Conservation (phyloP, 176 grass and related monocot genomes). For the Rhynchospora pubera region DNA sequence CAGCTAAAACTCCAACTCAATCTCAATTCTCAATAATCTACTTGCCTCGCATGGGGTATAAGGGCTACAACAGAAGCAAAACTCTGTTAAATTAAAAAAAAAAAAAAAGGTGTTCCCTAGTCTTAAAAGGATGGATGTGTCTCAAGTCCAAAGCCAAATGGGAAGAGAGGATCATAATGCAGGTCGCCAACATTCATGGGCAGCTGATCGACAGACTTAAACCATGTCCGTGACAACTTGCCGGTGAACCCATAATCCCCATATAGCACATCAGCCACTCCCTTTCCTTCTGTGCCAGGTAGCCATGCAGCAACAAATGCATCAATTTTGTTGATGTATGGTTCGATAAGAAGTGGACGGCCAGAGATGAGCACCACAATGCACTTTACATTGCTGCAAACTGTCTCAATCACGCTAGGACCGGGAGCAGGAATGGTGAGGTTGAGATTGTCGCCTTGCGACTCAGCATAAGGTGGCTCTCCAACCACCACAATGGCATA, state of each 20-base stretch:
- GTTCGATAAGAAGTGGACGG: conserved; percentile 46
- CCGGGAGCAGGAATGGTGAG: conserved; percentile 57
- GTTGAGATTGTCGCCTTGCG: conserved; percentile 47
- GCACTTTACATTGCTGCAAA: conserved; percentile 41
- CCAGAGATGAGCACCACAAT: conserved; percentile 54
- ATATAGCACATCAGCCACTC: conserved; percentile 51
- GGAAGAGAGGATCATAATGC: conserved; percentile 58
- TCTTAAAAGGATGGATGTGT: conserved; percentile 17
- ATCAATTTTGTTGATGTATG: conserved; percentile 33
- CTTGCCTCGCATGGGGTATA: neutral
- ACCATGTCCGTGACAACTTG: conserved; percentile 62
- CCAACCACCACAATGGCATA: conserved; percentile 54
- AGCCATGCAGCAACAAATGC: conserved; percentile 71
- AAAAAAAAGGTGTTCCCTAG: neutral
- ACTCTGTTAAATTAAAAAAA: neutral
- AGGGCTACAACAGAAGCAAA: neutral
- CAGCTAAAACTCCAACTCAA: neutral
- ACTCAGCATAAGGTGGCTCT: conserved; percentile 54
- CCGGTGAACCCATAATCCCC: conserved; percentile 57
- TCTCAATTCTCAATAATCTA: neutral
- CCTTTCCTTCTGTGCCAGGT: conserved; percentile 62
- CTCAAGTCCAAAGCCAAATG: conserved; percentile 46
- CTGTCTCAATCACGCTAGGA: conserved; percentile 30
- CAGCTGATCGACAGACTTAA: conserved; percentile 53
- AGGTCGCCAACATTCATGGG: conserved; percentile 59